A percentile compares a stretch with the other conserved stretches of the same genome.
Evolutionary conservation across 2,329 filamentous ascomycete species (phyloP).

Genomic region (Colletotrichum sp.): DNA sequence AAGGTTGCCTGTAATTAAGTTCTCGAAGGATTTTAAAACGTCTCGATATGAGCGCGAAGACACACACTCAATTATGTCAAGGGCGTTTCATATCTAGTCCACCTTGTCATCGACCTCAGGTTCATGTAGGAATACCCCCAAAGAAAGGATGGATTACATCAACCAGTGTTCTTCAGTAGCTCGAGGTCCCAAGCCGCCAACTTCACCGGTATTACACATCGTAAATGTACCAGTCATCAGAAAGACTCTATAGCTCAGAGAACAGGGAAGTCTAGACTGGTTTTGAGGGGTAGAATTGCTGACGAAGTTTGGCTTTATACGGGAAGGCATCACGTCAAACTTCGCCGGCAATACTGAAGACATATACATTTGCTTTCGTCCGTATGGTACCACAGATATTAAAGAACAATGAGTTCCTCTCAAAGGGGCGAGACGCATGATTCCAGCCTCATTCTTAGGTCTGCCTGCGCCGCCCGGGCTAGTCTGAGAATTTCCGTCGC

Average conservation of each 20-base stretch:
- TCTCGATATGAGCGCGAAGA: rapidly evolving
- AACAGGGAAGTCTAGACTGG: no score
- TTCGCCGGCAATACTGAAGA: rapidly evolving
- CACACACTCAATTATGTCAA: rapidly evolving
- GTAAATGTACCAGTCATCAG: neutral
- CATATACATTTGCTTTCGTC: rapidly evolving
- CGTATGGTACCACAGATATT: neutral
- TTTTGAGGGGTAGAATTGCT: neutral
- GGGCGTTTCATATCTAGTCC: rapidly evolving
- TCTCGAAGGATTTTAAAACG: rapidly evolving
- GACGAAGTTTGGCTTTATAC: neutral
- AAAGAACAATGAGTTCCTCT: rapidly evolving
- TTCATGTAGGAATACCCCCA: neutral
- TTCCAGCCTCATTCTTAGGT: neutral
- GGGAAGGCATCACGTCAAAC: neutral
- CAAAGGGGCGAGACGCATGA: no score
- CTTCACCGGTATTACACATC: rapidly evolving
- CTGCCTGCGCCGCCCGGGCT: neutral
- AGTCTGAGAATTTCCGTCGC: neutral
- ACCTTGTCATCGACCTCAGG: neutral
- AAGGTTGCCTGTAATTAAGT: neutral
- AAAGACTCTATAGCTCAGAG: neutral
- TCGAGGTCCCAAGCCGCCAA: neutral
- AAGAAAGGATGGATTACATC: neutral
- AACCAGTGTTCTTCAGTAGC: neutral